Evolutionary conservation across 805 yeast species (phyloP).

Genomic region (Pichia scutulata): DNA sequence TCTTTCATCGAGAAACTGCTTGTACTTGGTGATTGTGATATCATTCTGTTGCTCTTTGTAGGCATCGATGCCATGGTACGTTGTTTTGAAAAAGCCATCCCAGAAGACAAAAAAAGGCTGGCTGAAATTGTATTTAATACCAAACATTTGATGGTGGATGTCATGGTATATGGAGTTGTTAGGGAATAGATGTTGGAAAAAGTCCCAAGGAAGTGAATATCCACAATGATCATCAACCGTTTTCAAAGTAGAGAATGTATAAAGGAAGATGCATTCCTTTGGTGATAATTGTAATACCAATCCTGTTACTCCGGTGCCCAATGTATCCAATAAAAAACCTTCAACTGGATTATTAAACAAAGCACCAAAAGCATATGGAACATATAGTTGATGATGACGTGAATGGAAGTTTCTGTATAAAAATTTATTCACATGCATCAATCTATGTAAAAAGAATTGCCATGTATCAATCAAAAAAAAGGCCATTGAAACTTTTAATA

Average conservation of each 20-base stretch:
- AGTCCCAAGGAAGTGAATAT: conserved; percentile 86
- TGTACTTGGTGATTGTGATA: conserved; percentile 61
- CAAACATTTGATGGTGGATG: conserved; percentile 95
- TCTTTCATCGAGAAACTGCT: conserved; percentile 43
- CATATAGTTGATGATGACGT: conserved; percentile 88
- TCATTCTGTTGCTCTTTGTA: conserved; percentile 59
- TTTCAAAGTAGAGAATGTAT: conserved; percentile 85
- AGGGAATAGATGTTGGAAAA: conserved; percentile 86
- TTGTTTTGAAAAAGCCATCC: conserved; percentile 71
- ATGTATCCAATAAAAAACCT: conserved; percentile 85
- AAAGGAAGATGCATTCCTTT: conserved; percentile 69
- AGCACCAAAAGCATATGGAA: conserved; percentile 96
- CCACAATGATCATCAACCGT: conserved; percentile 99
- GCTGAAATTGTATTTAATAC: conserved; percentile 84
- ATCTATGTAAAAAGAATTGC: conserved; percentile 88
- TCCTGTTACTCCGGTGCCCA: conserved; percentile 84
- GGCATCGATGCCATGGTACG: conserved; percentile 57
- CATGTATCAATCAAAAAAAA: conserved; percentile 81
- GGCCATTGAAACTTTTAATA: conserved; percentile 50
- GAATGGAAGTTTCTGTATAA: conserved; percentile 83
- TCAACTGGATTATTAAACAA: conserved; percentile 90
- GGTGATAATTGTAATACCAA: conserved; percentile 56
- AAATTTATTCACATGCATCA: conserved; percentile 76
- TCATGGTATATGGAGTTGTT: conserved; percentile 95
- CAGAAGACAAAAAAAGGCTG: conserved; percentile 96